phyloP scores from a whole-genome alignment of 2,329 filamentous ascomycete species.

The Fusarium sambucinum region DNA sequence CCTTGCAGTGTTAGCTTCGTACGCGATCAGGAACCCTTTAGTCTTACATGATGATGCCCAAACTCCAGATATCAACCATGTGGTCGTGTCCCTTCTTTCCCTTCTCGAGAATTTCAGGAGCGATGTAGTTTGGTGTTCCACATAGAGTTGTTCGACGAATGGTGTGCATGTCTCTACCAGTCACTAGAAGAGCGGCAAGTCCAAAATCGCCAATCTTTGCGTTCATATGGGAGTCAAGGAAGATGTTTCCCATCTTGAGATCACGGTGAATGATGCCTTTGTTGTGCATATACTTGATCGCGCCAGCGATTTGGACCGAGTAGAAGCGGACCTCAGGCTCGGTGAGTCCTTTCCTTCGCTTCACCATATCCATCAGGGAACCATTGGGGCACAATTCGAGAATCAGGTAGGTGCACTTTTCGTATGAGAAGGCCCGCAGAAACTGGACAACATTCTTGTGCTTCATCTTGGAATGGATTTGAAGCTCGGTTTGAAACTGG shows the following conservation, averaged over 20 bases:
- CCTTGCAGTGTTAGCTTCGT: constrained; percentile 57
- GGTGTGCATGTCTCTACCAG: constrained; percentile 88
- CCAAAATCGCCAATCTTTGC: constrained; percentile 99
- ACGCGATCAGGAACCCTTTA: background rate
- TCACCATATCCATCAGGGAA: constrained; percentile 97
- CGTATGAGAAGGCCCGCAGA: constrained; percentile 90
- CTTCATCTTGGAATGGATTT: constrained; percentile 98
- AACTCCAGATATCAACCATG: constrained; percentile 97
- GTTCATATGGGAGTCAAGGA: constrained; percentile 94
- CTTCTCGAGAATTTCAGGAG: constrained; percentile 94
- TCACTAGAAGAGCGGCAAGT: constrained; percentile 89
- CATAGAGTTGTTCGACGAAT: constrained; percentile 91
- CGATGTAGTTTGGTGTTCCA: constrained; percentile 98
- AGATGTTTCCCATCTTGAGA: constrained; percentile 98
- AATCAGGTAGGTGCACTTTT: constrained; percentile 91
- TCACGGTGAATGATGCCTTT: constrained; percentile 97
- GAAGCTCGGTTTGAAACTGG: constrained; percentile 83
- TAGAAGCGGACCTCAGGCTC: constrained; percentile 95
- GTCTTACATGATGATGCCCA: constrained; percentile 92
- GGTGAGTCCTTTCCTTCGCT: constrained; percentile 88
- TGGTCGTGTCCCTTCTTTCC: constrained; percentile 95
- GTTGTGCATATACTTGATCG: constrained; percentile 97
- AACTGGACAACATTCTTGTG: constrained; percentile 98
- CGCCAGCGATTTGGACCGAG: constrained; percentile 93
- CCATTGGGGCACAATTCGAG: constrained; percentile 95